These are phyloP conservation scores for Ganoderma boninense DNA, from an alignment of 1,284 basidiomycete species.

Conservation along the genomic window DNA sequence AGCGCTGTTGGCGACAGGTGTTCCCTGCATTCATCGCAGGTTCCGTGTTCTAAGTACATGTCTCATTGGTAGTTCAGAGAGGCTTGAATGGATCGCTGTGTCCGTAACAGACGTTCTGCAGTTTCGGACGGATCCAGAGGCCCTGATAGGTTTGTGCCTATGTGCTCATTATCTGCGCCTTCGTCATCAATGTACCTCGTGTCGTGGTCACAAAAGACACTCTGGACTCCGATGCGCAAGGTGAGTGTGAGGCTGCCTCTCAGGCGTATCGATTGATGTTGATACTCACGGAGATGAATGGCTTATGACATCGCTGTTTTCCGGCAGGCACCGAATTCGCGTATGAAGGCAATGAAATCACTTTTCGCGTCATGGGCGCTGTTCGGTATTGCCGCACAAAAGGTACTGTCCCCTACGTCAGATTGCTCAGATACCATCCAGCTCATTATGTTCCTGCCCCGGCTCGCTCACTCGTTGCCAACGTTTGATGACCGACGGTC, in stretches of 20 bases:
- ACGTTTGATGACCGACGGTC: conserved; percentile 9
- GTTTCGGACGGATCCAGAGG: neutral
- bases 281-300: conserved; percentile 2
- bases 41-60: neutral
- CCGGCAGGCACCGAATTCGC: conserved; percentile 4
- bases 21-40: conserved; percentile 4
- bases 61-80: neutral
- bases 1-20: neutral
- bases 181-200: neutral
- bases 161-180: neutral
- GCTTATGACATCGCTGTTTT: conserved; percentile 5
- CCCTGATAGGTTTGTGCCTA: neutral
- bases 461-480: neutral
- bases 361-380: conserved; percentile 7
- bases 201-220: neutral
- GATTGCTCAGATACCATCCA: conserved; percentile 1
- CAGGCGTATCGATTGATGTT: conserved; percentile 1
- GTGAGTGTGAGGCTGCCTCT: neutral
- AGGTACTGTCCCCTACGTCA: neutral
- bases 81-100: neutral
- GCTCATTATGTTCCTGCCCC: conserved; percentile 1
- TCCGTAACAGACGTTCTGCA: neutral
- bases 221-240: neutral
- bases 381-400: neutral
- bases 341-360: conserved; percentile 2